Evolutionary conservation across 768 basidiomycete species (phyloP), one percentile per base, ranked within the genome.

Genomic region (Lentinus brumalis): DNA sequence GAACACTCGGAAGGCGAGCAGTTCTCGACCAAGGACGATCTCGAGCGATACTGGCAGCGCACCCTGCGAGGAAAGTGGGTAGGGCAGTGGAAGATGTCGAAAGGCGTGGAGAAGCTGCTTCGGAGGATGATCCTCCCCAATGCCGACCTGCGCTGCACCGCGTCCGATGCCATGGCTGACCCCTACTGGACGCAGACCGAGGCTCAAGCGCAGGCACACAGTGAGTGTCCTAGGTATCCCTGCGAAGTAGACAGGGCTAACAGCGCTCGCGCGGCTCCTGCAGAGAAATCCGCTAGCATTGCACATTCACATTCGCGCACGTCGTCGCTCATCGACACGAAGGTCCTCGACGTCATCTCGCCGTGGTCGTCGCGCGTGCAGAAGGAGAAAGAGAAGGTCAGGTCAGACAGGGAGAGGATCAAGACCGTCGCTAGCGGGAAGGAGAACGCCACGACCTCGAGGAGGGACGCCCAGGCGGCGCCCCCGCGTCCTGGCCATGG

Each of bases 31-130:
- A 87, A 89, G 67, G 92, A 91, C 45, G 91, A 93, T 64, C 74
- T 96, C 29, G 88, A 93, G 70, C 81, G 81, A 55, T 99, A 99
- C 72, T 96, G 92, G 88, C 77, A 83, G 46, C 84, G 94, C 16
- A 94, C 95, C 3, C 77, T 91, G 61, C 82, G 83, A 2, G 94
- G 94, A 11, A 87, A 86, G 69, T 98, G 95, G 95, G 81, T 95
- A 12, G 94, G 95, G 42, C 81, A 78, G 35, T 92, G 91, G 86
- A 78, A 80, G 47, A 87, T 91, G 79, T 85, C 86, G 5, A 79
- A 79, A 51, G 75, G 79, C 70, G 75, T 83, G 53, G 91, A 94
- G 73, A 81, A 76, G 61, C 77, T 94, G 54, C 74, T 94, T 14
- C 81, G 83, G n/a, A 76, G 87, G 52, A 93, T 94, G 92, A 81